phyloP scores from a whole-genome alignment of 257 asterid species.

The Ilex asprella region DNA sequence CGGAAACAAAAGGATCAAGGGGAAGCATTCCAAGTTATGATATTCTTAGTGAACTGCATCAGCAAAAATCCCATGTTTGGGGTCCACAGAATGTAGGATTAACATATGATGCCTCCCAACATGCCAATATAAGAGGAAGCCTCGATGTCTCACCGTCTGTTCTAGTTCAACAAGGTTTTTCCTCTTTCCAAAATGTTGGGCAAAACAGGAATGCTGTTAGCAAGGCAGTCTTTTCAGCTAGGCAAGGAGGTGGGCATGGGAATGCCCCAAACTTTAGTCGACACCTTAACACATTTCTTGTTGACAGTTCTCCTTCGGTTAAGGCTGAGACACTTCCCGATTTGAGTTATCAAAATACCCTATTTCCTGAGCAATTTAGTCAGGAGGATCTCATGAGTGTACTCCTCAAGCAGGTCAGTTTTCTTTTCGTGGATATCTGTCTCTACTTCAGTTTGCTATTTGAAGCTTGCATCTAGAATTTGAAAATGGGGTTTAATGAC shows the following conservation, averaged over 20 bases:
- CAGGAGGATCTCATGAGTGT: conserved; percentile 79
- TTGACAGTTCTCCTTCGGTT: conserved; percentile 31
- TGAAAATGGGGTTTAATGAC: background rate
- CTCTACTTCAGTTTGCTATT: conserved; percentile 6
- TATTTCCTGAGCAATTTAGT: conserved; percentile 39
- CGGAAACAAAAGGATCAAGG: conserved; percentile 34
- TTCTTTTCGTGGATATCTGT: background rate
- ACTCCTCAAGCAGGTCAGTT: conserved; percentile 57
- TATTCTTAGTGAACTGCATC: conserved; percentile 38
- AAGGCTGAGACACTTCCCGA: conserved; percentile 49
- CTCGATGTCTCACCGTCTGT: conserved; percentile 30
- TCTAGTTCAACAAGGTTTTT: conserved; percentile 35
- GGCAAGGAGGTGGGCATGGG: conserved; percentile 19
- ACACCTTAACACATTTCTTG: conserved; percentile 23
- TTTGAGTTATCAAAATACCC: conserved; percentile 34
- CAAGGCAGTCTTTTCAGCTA: conserved; percentile 18
- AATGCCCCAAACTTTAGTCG: conserved; percentile 21
- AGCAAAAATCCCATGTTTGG: conserved; percentile 45
- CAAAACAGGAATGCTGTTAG: conserved; percentile 22
- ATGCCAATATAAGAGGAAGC: conserved; percentile 28
- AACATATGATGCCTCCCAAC: conserved; percentile 30
- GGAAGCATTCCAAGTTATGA: conserved; percentile 41
- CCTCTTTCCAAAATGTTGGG: conserved; percentile 33
- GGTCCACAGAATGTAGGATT: conserved; percentile 39
- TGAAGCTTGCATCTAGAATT: background rate